Evolutionary conservation across 768 basidiomycete genomes (phyloP).

Genomic region (Phlegmacium glaucopus): DNA sequence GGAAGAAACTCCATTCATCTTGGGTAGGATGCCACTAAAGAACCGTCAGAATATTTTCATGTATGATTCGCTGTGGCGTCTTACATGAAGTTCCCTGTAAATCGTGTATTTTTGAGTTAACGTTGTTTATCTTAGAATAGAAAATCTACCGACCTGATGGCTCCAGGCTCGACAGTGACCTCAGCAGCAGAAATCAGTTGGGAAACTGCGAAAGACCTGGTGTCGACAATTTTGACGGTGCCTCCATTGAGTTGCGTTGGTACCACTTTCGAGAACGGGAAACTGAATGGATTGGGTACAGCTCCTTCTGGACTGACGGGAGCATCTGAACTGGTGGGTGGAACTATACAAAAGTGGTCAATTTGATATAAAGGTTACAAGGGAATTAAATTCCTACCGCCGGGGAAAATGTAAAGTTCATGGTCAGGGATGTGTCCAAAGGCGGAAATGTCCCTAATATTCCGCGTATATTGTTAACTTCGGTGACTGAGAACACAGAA

Average conservation of each 20-base stretch:
- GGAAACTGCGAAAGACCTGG: conserved; percentile 47
- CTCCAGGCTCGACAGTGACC: conserved; percentile 54
- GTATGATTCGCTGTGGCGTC: conserved; percentile 19
- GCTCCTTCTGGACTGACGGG: conserved; percentile 44
- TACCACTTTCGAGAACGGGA: conserved; percentile 45
- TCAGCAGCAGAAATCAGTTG: conserved; percentile 53
- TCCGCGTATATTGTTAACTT: too few relatives aligned
- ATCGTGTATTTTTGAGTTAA: neutral
- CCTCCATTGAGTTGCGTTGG: conserved; percentile 50
- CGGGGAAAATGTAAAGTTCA: conserved; percentile 52
- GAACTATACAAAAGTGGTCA: conserved; percentile 13
- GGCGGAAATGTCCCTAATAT: conserved; percentile 31
- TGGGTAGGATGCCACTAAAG: conserved; percentile 72
- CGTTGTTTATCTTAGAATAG: neutral
- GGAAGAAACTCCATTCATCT: conserved; percentile 62
- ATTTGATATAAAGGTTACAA: neutral
- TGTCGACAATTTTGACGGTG: conserved; percentile 57
- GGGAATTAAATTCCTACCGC: conserved; percentile 13
- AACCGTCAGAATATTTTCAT: too few relatives aligned
- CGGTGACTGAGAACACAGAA: too few relatives aligned
- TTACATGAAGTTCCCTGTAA: conserved; percentile 51
- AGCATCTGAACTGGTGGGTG: conserved; percentile 32
- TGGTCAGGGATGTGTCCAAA: conserved; percentile 52
- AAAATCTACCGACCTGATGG: conserved; percentile 46
- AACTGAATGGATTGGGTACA: conserved; percentile 44